phyloP scores from a whole-genome alignment of 2,329 filamentous ascomycete genomes.

The Alternaria solani region DNA sequence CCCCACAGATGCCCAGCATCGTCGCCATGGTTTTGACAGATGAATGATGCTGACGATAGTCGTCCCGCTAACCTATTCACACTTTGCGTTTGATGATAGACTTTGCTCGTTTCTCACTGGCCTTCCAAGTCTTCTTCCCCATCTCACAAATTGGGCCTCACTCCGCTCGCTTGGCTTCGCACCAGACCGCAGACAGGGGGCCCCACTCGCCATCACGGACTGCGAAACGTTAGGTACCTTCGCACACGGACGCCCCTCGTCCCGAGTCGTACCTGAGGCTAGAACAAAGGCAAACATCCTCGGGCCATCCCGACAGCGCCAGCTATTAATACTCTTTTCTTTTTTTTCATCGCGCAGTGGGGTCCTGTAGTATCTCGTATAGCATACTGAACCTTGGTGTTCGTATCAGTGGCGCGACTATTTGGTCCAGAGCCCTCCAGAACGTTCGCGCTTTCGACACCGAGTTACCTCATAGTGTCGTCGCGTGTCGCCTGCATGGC shows the following conservation, averaged over 20 bases:
- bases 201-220: constrained; percentile 7
- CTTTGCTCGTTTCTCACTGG: background rate
- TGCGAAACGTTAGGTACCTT: constrained; percentile 16
- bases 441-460: background rate
- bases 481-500: background rate
- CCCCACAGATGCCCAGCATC: background rate
- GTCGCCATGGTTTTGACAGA: background rate
- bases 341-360: background rate
- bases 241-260: constrained; percentile 9
- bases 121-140: background rate
- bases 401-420: background rate
- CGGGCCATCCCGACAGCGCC: background rate
- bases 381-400: no score
- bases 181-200: constrained; percentile 6
- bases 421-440: constrained; percentile 5
- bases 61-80: background rate
- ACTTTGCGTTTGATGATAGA: background rate
- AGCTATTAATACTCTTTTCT: constrained; percentile 5
- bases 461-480: background rate
- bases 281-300: constrained; percentile 3
- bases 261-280: constrained; percentile 3
- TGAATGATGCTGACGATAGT: background rate
- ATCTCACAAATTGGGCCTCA: background rate
- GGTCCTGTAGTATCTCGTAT: background rate
- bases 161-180: constrained; percentile 1